Conservation (phyloP, 148 eudicot species). For the Salicornia ramosissima region DNA sequence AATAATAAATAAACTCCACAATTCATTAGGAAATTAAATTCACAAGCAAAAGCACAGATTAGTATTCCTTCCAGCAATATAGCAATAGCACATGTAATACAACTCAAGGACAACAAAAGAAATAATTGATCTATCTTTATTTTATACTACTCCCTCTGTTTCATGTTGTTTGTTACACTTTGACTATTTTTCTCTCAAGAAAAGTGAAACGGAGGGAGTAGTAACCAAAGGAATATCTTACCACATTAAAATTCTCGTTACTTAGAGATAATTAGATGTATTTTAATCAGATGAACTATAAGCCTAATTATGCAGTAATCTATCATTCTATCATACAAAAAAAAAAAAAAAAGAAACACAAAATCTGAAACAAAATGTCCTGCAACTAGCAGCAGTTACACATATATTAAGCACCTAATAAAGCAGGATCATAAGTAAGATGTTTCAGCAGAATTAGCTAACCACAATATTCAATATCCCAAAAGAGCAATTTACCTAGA, state of each 20-base stretch:
- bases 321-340: neutral
- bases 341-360: neutral
- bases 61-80: neutral
- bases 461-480: neutral
- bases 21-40: neutral
- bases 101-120: neutral
- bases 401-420: neutral
- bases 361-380: neutral
- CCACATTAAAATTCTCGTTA: slow-evolving; percentile 1
- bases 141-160: no score
- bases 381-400: slow-evolving; percentile 11
- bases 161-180: no score
- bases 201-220: no score
- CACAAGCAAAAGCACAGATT: neutral
- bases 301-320: neutral
- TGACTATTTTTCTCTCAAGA: no score
- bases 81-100: neutral
- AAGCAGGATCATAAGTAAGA: neutral
- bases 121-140: neutral
- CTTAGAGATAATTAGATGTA: no score
- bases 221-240: neutral
- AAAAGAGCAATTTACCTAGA: slow-evolving; percentile 39
- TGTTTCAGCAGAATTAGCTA: neutral
- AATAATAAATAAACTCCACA: neutral
- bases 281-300: neutral